A percentile compares a stretch with the other conserved stretches of the same genome.
These are phyloP conservation scores for Scenedesmus sp. DNA, from an alignment of 163 green algal species.

Conservation along the genomic window DNA sequence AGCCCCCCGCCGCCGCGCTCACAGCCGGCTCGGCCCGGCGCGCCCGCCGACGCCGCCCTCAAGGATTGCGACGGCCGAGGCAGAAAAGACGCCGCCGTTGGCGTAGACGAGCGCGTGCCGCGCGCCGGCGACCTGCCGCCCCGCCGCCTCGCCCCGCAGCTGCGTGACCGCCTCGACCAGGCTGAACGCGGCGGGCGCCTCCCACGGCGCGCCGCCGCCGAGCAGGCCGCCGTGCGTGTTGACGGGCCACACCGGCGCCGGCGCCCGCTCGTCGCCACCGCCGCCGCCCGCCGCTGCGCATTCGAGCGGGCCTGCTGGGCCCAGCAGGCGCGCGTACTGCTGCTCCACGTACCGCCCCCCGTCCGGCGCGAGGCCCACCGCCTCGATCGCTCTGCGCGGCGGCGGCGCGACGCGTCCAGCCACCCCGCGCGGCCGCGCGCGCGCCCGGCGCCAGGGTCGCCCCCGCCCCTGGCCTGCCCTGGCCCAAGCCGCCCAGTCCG, in stretches of 20 bases:
- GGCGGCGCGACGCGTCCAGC: no score
- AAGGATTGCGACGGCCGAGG: conserved; percentile 37
- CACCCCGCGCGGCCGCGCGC: no score
- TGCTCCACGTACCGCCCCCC: conserved; percentile 5
- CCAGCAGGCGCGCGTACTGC: background rate
- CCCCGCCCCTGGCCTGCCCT: no score
- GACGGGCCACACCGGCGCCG: conserved; percentile 16
- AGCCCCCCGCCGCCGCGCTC: no score
- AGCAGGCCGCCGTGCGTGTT: conserved; percentile 47
- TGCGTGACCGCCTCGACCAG: conserved; percentile 39
- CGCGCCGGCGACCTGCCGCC: conserved; percentile 39
- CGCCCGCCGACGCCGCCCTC: background rate
- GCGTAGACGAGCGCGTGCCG: conserved; percentile 42
- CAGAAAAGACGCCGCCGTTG: conserved; percentile 41
- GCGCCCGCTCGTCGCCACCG: background rate
- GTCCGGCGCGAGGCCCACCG: background rate
- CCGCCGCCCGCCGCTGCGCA: background rate
- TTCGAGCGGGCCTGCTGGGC: background rate
- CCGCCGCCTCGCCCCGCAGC: conserved; percentile 36
- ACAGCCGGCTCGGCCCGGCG: no score
- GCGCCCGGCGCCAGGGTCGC: no score
- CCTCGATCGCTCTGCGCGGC: no score
- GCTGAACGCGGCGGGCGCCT: conserved; percentile 38
- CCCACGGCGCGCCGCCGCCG: conserved; percentile 44
- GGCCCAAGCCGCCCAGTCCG: background rate